Base-by-base conservation (phyloP, 495 filamentous ascomycete genomes). In the Penicillium diatomitis region DNA sequence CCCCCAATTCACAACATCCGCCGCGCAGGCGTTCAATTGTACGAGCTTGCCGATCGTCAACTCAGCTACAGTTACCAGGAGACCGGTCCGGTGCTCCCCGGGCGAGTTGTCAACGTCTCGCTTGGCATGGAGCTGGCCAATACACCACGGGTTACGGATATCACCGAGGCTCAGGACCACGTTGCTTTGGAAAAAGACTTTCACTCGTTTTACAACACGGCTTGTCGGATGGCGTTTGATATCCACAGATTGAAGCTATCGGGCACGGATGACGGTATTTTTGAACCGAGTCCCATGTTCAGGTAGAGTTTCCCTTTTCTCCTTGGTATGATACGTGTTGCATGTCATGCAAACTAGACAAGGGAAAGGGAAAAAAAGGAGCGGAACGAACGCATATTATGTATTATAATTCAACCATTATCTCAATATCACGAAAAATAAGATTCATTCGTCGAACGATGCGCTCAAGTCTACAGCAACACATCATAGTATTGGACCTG, bases 191-290 rank as follows among this genome's bases (percentile, higher is more conserved):
- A 64, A 35, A 44, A 54, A 0, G 44, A 65, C 8, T 73, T 72
- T 52, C 57, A 67, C 43, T 60, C 61, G 2, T 70, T 73, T 39
- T 72, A 71, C 35, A 63, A 46, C 4, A 47, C 64, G 0, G 63
- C 69, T 2, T 72, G 66, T 41, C 49, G 60, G 6, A 60, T 73
- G 61, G 66, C 69, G 7, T 70, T 72, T 44, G 51, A 58, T 50
- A 35, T 66, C 32, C 57, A 65, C 40, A 20, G 35, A n/a, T 8
- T 11, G 38, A 41, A 37, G 27, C 31, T 28, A 2, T n/a, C 20
- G 33, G 28, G 29, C 9, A 30, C 11, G 4, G 5, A 42, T 6
- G 34, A 30, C 20, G 29, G 27, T 10, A 5, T 31, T 2, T 32
- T 44, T 4, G 27, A 34, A 3, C 12, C 30, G n/a, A 6, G 29